Evolutionary conservation across 306 rosid species (phyloP).

Genomic region (Inga leiocalycina): DNA sequence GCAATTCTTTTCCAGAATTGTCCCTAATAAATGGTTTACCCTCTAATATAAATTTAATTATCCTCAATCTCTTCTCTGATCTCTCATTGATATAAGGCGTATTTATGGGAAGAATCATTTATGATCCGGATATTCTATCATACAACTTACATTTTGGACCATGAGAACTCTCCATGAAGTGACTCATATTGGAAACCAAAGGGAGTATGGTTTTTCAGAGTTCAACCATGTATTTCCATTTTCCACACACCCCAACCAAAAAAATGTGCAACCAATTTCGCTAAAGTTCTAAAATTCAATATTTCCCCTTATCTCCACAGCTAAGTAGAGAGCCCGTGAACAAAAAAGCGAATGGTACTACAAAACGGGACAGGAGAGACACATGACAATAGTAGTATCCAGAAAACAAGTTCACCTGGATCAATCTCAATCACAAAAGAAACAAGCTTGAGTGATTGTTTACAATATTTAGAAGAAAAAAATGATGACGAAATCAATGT

Average conservation of each 20-base stretch:
- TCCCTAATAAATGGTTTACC: background rate
- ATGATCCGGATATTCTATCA: background rate
- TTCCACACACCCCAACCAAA: background rate
- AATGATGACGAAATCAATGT: background rate
- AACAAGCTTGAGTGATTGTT: constrained; percentile 18
- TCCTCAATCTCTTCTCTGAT: background rate
- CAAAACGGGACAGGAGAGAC: background rate
- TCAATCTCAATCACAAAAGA: constrained; percentile 23
- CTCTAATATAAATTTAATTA: background rate
- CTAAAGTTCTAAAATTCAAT: background rate
- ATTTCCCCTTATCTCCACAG: constrained; percentile 1
- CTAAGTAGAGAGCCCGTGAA: constrained; percentile 12
- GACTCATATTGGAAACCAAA: background rate
- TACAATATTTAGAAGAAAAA: background rate
- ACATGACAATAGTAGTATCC: background rate
- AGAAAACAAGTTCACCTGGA: constrained; percentile 27
- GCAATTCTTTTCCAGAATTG: background rate
- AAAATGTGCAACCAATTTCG: background rate
- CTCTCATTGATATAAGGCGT: background rate
- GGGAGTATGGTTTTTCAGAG: background rate
- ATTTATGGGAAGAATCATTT: background rate
- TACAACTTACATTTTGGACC: background rate
- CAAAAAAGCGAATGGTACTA: background rate
- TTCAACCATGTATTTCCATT: background rate
- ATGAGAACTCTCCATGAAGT: background rate